Conservation (phyloP, 129 eudicot genomes). For the Escallonia herrerae region DNA sequence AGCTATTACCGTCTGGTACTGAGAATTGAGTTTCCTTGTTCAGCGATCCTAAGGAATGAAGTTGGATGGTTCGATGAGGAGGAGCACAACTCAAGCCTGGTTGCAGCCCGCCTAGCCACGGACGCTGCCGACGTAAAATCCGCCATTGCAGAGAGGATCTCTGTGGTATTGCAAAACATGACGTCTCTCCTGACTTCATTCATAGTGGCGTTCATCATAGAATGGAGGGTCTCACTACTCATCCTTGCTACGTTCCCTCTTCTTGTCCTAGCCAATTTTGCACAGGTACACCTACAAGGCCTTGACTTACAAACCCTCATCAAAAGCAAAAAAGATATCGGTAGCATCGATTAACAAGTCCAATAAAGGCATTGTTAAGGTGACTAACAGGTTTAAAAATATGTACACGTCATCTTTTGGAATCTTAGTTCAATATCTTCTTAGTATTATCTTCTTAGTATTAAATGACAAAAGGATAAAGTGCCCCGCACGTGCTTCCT, state of each 20-base stretch:
- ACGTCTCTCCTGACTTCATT: constrained; percentile 96
- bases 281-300: constrained; percentile 57
- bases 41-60: constrained; percentile 96
- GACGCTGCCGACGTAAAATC: constrained; percentile 98
- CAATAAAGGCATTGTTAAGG: neutral
- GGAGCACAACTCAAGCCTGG: constrained; percentile 88
- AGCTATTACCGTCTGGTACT: neutral
- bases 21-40: constrained; percentile 6
- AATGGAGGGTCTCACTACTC: constrained; percentile 97
- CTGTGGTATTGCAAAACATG: constrained; percentile 93
- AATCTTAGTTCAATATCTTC: constrained; percentile 32
- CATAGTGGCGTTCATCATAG: constrained; percentile 90
- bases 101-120: constrained; percentile 86
- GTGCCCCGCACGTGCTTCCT: constrained; percentile 47
- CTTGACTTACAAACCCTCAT: neutral
- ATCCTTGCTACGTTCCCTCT: constrained; percentile 90
- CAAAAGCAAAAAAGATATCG: no score
- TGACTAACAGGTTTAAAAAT: neutral
- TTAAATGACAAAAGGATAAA: constrained; percentile 35
- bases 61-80: constrained; percentile 99
- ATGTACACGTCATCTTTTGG: constrained; percentile 17
- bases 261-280: constrained; percentile 89
- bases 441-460: constrained; percentile 21
- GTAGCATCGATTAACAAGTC: neutral
- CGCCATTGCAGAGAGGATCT: constrained; percentile 87